phyloP scores from a whole-genome alignment of 1,284 basidiomycete genomes.

The Ustilago loliicola region DNA sequence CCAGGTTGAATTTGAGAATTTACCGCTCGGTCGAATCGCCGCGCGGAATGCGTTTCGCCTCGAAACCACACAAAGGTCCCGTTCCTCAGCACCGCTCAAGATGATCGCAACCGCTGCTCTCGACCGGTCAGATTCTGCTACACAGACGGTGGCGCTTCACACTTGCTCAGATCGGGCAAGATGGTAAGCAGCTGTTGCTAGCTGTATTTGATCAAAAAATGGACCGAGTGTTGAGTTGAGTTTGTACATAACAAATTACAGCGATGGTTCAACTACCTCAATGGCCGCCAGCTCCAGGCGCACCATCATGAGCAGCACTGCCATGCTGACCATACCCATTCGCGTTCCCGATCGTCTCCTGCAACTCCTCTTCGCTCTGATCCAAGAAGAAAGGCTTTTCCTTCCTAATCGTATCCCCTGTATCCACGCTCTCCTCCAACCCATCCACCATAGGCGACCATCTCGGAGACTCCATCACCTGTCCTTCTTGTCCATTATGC shows the following conservation, averaged over 20 bases:
- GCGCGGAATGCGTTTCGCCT: background rate
- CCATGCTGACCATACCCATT: background rate
- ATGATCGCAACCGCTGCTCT: background rate
- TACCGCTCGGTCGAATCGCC: background rate
- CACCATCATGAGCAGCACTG: background rate
- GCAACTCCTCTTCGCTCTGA: constrained; percentile 9
- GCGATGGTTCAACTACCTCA: background rate
- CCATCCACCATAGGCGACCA: constrained; percentile 34
- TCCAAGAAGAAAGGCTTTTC: constrained; percentile 19
- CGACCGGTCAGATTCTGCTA: background rate
- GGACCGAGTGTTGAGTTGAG: background rate
- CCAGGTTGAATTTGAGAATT: background rate
- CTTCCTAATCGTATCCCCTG: constrained; percentile 19
- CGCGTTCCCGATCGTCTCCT: background rate
- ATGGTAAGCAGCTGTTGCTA: background rate
- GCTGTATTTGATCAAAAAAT: background rate
- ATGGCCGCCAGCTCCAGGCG: background rate
- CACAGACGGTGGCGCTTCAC: background rate
- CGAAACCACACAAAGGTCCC: background rate
- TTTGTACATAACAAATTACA: background rate
- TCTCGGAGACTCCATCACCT: constrained; percentile 10
- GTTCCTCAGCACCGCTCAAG: background rate
- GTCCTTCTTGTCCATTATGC: constrained; percentile 15
- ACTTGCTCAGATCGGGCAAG: background rate
- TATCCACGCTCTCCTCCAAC: constrained; percentile 33